Conservation (phyloP, 257 asterid species). For the Solanum peruvianum region DNA sequence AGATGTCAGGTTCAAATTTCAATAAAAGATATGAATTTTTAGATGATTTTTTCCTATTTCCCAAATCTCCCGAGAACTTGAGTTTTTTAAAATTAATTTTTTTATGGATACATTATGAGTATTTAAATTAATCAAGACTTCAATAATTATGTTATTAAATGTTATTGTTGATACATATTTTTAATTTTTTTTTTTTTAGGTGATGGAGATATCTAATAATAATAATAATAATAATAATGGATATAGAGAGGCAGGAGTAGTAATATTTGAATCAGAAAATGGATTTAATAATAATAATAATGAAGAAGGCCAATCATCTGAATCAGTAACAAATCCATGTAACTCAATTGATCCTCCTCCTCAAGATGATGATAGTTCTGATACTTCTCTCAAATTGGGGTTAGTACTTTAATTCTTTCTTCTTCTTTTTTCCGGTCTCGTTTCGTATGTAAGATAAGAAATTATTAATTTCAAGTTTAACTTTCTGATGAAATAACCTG, state of each 20-base stretch:
- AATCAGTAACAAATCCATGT: slow-evolving; percentile 40
- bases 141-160: not conserved
- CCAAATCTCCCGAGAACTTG: accelerated
- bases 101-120: no score
- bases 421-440: no score
- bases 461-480: no score
- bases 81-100: no score
- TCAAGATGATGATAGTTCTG: slow-evolving; percentile 59
- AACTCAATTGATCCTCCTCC: slow-evolving; percentile 49
- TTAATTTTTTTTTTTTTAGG: slow-evolving; percentile 14
- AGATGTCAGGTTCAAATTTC: not conserved
- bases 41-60: not conserved
- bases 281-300: slow-evolving; percentile 6
- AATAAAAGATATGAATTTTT: not conserved
- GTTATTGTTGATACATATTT: not conserved
- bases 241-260: not conserved
- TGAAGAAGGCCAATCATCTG: slow-evolving; percentile 76
- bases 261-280: slow-evolving; percentile 29
- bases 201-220: slow-evolving; percentile 14
- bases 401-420: slow-evolving; percentile 13
- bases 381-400: slow-evolving; percentile 70
- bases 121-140: not conserved
- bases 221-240: slow-evolving; percentile 3
- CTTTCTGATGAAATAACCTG: not conserved
- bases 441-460: accelerated